phyloP scores from a whole-genome alignment of 495 filamentous ascomycete species.

The Bacidia gigantensis region DNA sequence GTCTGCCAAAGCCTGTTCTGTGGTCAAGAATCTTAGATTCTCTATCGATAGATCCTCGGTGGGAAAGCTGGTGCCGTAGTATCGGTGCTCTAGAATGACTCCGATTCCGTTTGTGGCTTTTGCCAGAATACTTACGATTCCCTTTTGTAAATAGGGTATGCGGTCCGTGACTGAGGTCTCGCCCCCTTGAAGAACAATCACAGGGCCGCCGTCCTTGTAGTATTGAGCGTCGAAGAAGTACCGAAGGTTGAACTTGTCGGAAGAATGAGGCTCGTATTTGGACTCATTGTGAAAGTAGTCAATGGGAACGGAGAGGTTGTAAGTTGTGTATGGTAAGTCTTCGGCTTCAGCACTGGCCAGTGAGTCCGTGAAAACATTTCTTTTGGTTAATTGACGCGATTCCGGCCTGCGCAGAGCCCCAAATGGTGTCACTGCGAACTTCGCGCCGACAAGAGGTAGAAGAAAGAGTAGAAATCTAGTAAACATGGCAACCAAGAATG shows the following conservation, averaged over 20 bases:
- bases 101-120: constrained; percentile 52
- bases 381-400: background rate
- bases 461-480: background rate
- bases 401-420: background rate
- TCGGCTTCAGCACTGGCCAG: background rate
- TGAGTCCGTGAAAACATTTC: background rate
- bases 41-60: constrained; percentile 43
- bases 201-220: constrained; percentile 56
- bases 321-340: constrained; percentile 33
- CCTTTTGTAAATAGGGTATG: constrained; percentile 53
- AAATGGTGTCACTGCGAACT: background rate
- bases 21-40: constrained; percentile 60
- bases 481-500: background rate
- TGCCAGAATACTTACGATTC: constrained; percentile 48
- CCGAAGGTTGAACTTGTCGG: constrained; percentile 44
- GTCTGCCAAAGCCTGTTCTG: constrained; percentile 61
- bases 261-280: constrained; percentile 51
- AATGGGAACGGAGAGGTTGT: constrained; percentile 52
- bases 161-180: constrained; percentile 45
- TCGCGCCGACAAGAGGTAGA: background rate
- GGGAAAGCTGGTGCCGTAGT: constrained; percentile 54
- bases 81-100: constrained; percentile 63
- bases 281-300: constrained; percentile 67
- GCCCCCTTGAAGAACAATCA: constrained; percentile 55
- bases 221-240: constrained; percentile 60